Conservation (phyloP, 1,139 yeast genomes). For the Saccharomycopsis crataegensis region DNA sequence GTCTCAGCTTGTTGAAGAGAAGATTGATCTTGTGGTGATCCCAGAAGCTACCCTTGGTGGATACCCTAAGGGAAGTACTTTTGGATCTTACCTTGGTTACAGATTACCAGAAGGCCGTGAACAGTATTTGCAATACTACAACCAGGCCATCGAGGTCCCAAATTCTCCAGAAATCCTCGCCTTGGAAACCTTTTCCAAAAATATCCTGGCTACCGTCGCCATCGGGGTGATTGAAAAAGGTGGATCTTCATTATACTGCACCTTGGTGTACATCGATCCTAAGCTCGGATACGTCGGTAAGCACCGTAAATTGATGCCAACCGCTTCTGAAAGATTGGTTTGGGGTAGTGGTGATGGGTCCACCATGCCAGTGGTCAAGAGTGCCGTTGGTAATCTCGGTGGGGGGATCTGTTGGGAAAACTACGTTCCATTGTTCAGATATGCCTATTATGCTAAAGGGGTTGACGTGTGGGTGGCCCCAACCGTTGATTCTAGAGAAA, state of each 20-base stretch:
- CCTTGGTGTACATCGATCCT: slow-evolving; percentile 32
- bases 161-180: slow-evolving; percentile 27
- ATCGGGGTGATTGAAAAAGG: slow-evolving; percentile 33
- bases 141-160: slow-evolving; percentile 28
- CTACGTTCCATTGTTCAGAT: slow-evolving; percentile 31
- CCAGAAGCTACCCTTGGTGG: slow-evolving; percentile 38
- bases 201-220: slow-evolving; percentile 27
- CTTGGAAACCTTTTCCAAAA: slow-evolving; percentile 26
- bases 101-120: slow-evolving; percentile 33
- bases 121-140: slow-evolving; percentile 30
- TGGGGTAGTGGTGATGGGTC: slow-evolving; percentile 40
- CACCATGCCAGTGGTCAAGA: slow-evolving; percentile 30
- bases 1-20: slow-evolving; percentile 26
- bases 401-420: slow-evolving; percentile 40
- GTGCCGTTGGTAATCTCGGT: slow-evolving; percentile 30
- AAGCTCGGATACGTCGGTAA: slow-evolving; percentile 31
- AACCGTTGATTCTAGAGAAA: slow-evolving; percentile 28
- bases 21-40: slow-evolving; percentile 31
- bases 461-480: slow-evolving; percentile 35
- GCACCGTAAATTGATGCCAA: slow-evolving; percentile 35
- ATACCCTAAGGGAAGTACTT: slow-evolving; percentile 34
- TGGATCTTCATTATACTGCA: slow-evolving; percentile 31
- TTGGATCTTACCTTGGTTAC: slow-evolving; percentile 35
- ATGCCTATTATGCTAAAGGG: slow-evolving; percentile 34
- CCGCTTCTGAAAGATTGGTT: slow-evolving; percentile 33